These are phyloP conservation scores for Paraconiothyrium sp. DNA, from an alignment of 2,329 filamentous ascomycete genomes.

Conservation along the genomic window DNA sequence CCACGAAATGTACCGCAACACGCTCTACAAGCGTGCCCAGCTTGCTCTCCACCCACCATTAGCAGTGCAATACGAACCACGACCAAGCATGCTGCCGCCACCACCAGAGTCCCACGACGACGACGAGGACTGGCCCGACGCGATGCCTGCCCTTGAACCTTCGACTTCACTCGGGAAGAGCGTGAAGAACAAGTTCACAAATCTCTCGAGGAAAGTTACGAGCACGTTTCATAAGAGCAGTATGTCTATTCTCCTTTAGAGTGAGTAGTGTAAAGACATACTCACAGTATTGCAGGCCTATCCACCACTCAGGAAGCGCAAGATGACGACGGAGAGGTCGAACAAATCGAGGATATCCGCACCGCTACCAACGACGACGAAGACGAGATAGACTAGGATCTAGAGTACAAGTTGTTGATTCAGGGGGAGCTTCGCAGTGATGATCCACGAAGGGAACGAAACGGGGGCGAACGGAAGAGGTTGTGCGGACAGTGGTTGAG, in stretches of 20 bases:
- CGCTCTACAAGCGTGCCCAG: neutral
- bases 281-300: no score
- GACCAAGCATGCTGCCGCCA: neutral
- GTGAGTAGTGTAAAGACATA: no score
- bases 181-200: neutral
- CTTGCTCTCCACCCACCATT: neutral
- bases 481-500: no score
- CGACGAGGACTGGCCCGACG: neutral
- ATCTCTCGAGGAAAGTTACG: no score
- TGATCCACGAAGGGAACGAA: neutral
- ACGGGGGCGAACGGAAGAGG: neutral
- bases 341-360: neutral
- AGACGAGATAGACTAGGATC: neutral
- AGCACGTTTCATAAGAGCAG: neutral
- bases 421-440: neutral
- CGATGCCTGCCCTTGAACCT: neutral
- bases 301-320: neutral
- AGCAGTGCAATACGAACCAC: neutral
- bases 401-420: neutral
- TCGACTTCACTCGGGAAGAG: neutral
- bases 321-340: neutral
- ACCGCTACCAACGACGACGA: no score
- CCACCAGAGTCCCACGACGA: neutral
- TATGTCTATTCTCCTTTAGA: no score
- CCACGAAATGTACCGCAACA: constrained; percentile 27